A percentile compares a stretch with the other conserved stretches of the same genome.
Conservation (phyloP, 2,329 filamentous ascomycete genomes). For the Fusarium verticillioides region DNA sequence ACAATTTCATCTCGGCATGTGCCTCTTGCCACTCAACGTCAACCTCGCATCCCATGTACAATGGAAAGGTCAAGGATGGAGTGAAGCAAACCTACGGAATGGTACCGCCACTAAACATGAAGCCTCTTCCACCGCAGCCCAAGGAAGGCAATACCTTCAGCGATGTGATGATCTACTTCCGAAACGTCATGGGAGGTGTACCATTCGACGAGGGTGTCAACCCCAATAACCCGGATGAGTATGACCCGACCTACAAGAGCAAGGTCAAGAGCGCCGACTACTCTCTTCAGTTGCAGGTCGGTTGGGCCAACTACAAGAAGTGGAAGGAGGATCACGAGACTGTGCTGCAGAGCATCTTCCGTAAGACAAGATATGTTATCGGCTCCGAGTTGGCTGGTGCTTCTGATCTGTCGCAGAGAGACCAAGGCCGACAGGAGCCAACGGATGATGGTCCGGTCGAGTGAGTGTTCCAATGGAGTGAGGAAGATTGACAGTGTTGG, state of each 20-base stretch:
- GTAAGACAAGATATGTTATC: neutral
- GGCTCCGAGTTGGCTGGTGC: neutral
- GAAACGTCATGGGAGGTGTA: neutral
- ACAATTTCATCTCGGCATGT: constrained; percentile 1
- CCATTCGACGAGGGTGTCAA: neutral
- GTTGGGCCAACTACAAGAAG: neutral
- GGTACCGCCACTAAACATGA: neutral
- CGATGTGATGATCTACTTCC: neutral
- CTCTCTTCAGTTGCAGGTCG: neutral
- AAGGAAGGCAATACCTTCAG: neutral
- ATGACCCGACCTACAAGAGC: neutral
- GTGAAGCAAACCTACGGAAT: neutral
- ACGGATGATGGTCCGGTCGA: neutral
- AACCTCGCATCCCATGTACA: neutral
- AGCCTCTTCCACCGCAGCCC: neutral
- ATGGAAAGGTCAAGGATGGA: neutral
- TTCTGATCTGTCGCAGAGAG: neutral
- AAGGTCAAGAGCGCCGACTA: neutral
- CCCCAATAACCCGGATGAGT: neutral
- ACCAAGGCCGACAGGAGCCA: neutral
- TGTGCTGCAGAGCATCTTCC: neutral
- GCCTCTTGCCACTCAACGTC: constrained; percentile 3
- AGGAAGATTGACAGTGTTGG: fast-evolving
- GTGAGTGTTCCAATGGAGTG: neutral
- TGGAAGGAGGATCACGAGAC: neutral